A percentile compares a stretch with the other conserved stretches of the same genome.
Conservation (phyloP, 2,329 filamentous ascomycete species). For the Fusarium beomiforme region DNA sequence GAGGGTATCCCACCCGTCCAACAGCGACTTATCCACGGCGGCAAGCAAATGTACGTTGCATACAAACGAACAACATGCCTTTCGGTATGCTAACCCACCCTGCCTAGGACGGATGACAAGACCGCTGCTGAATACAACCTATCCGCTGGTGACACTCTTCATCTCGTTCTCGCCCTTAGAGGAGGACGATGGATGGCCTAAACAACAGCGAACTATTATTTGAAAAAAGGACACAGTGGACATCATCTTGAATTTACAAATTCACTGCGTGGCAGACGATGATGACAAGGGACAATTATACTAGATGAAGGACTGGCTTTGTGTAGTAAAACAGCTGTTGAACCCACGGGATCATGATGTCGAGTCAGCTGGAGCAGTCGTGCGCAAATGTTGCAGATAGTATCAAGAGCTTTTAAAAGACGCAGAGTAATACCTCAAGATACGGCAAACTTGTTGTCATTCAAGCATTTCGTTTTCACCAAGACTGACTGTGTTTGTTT, state of each 20-base stretch:
- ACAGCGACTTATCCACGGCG: constrained; percentile 94
- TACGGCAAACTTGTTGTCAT: constrained; percentile 11
- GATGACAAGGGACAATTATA: constrained; percentile 23
- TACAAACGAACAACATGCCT: not conserved
- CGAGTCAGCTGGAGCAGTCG: not conserved
- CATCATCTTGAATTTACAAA: not conserved
- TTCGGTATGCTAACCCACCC: not conserved
- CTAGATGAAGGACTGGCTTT: constrained; percentile 7
- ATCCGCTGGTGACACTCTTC: constrained; percentile 90
- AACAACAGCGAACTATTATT: constrained; percentile 8
- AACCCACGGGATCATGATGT: constrained; percentile 11
- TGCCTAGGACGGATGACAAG: constrained; percentile 87
- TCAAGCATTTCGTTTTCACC: constrained; percentile 13
- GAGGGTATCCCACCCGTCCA: constrained; percentile 97
- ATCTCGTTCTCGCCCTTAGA: constrained; percentile 93
- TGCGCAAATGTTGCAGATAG: not conserved
- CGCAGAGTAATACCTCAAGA: constrained; percentile 11
- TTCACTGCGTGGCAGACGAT: not conserved
- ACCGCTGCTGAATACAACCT: constrained; percentile 90
- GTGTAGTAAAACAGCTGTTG: constrained; percentile 10
- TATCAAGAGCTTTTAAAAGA: not conserved
- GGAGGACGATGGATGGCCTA: constrained; percentile 65
- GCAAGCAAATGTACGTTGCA: constrained; percentile 88
- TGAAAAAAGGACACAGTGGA: constrained; percentile 3
- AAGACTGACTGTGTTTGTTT: not conserved